Base-by-base conservation (phyloP, 192 early-diverging fungal species). In the Entomortierella lignicola region DNA sequence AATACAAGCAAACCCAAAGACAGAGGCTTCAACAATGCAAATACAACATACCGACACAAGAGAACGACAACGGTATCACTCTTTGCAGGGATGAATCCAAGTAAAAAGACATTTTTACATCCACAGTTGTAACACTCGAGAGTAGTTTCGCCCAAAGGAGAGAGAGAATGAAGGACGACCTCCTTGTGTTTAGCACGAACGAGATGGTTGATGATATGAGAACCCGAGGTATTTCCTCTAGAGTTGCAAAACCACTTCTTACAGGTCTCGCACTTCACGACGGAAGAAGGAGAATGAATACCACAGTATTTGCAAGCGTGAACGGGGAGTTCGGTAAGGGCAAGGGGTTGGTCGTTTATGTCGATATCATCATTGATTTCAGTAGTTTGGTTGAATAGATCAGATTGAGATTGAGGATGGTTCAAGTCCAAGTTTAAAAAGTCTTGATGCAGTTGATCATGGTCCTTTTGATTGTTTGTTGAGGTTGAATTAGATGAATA, bases 51-150 rank as follows among this genome's bases (percentile, higher is more conserved):
- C 93, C 94, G 87, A 85, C 98, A 99, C 42, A 99, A 89, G 30
- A 99, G 84, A 18, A 99, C 97, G 10, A 99, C 96, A 11, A 99
- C 97, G 4, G 97, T 96, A 72, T 99, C 96, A 30, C 92, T 92
- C 84, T 99, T 99, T 26, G 98, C 98, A 8, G 98, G 98, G 69
- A 99, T 98, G 70, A 98, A 99, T 2, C 98, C 98, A 32, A 99
- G 89, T 52, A 96, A 86, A 81, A 99, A 99, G 34, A 97, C 92
- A 71, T 99, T 99, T 56, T 93, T 88, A 41, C 89, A 92, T 17
- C 97, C 95, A 83, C 98, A 99, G 82, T 97, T 95, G 86, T 98
- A 99, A 79, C 98, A 99, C 81, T 99, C 98, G 41, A 99, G 87
- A 2, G 92, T 88, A 2, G 94, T 96, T 52, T 98, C 98, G 25